Evolutionary conservation across 352 stramenopile genomes (phyloP).

Genomic region (Blastocystis sp.): DNA sequence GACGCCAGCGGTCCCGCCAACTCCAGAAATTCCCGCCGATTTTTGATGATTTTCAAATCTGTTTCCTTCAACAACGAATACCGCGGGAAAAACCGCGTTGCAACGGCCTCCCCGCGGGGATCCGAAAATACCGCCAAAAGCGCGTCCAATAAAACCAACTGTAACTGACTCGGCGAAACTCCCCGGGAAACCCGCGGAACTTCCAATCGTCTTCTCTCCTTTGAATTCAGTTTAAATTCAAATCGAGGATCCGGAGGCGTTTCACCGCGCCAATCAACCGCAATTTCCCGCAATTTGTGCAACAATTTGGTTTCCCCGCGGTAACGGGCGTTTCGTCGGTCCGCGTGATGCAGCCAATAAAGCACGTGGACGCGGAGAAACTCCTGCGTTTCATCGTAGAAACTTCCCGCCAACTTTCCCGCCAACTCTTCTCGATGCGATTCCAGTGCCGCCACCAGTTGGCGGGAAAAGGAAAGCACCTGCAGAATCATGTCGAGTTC

Average conservation of each 20-base stretch:
- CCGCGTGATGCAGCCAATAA: conserved; percentile 39
- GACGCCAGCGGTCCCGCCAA: neutral
- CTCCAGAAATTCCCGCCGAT: neutral
- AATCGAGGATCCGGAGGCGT: neutral
- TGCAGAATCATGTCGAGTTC: neutral
- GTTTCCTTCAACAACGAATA: neutral
- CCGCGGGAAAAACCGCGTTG: conserved; percentile 1
- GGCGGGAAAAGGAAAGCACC: neutral
- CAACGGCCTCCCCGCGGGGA: neutral
- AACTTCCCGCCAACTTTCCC: neutral
- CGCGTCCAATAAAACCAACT: neutral
- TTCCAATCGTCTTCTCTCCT: neutral
- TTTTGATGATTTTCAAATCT: neutral
- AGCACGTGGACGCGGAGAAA: conserved; percentile 5
- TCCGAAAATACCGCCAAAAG: conserved; percentile 10
- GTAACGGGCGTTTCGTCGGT: neutral
- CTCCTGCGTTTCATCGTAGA: neutral
- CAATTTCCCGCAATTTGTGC: conserved; percentile 9
- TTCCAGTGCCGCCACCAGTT: neutral
- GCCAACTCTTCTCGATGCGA: neutral
- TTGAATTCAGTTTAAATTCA: conserved; percentile 15
- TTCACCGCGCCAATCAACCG: neutral
- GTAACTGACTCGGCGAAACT: neutral
- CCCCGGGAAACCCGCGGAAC: neutral
- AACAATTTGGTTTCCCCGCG: neutral